These are phyloP conservation scores for Pyronema omphalodes DNA, from an alignment of 495 filamentous ascomycete species.

Conservation along the genomic window DNA sequence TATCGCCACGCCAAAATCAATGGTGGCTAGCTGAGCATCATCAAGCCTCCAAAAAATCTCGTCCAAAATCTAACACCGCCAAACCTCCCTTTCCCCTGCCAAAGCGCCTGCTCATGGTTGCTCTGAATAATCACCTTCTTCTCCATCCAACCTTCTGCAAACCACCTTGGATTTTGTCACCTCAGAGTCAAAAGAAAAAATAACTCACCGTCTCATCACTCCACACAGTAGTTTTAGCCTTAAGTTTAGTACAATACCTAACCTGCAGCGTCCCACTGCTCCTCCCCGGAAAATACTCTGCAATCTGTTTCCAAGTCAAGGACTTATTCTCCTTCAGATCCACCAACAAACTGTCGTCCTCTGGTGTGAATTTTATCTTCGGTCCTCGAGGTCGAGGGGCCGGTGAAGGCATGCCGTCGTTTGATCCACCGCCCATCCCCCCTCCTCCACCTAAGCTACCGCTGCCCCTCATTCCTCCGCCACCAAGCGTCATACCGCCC, in stretches of 20 bases:
- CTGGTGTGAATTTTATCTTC: slow-evolving; percentile 76
- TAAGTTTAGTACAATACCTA: slow-evolving; percentile 82
- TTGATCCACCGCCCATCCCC: slow-evolving; percentile 37
- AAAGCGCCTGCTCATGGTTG: no score
- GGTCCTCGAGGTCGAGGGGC: slow-evolving; percentile 53
- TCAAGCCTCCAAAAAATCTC: no score
- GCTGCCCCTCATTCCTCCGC: slow-evolving; percentile 21
- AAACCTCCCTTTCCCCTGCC: background rate
- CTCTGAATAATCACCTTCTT: no score
- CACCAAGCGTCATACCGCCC: slow-evolving; percentile 8
- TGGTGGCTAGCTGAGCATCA: no score
- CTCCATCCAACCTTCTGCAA: background rate
- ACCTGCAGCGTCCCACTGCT: slow-evolving; percentile 80
- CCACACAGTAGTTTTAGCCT: slow-evolving; percentile 82
- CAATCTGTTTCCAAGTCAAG: slow-evolving; percentile 89
- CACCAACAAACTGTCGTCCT: slow-evolving; percentile 68
- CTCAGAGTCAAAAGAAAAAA: background rate
- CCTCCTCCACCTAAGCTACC: slow-evolving; percentile 23
- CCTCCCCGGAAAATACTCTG: slow-evolving; percentile 79
- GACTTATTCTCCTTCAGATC: slow-evolving; percentile 84
- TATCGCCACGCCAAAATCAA: no score
- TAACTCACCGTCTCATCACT: slow-evolving; percentile 71
- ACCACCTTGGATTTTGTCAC: slow-evolving; percentile 7
- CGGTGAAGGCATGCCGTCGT: slow-evolving; percentile 39
- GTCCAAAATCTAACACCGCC: no score